phyloP scores from a whole-genome alignment of 768 basidiomycete species.

The Lanmaoa rubissima region DNA sequence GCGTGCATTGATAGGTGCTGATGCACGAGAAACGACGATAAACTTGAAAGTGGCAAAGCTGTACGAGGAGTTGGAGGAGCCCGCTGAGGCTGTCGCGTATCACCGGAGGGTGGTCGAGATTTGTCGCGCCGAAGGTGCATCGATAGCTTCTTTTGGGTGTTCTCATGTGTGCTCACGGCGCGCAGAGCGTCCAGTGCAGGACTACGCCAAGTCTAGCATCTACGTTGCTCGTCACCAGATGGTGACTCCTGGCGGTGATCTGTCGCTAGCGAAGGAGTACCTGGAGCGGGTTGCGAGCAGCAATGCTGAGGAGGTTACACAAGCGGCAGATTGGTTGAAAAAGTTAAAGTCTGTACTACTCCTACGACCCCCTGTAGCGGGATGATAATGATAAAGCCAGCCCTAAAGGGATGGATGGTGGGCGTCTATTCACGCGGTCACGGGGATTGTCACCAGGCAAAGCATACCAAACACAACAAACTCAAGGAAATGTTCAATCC shows the following conservation, averaged over 20 bases:
- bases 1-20: conserved; percentile 81
- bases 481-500: conserved; percentile 33
- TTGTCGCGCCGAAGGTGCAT: conserved; percentile 46
- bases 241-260: conserved; percentile 56
- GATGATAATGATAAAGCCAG: conserved; percentile 17
- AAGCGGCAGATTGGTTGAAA: conserved; percentile 71
- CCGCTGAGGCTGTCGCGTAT: conserved; percentile 67
- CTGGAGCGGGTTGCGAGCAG: conserved; percentile 71
- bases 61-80: conserved; percentile 64
- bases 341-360: conserved; percentile 41
- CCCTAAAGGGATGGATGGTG: conserved; percentile 28
- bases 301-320: conserved; percentile 79
- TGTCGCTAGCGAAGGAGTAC: conserved; percentile 69
- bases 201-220: conserved; percentile 82
- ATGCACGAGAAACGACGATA: conserved; percentile 71
- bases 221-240: conserved; percentile 82
- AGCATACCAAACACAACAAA: conserved; percentile 39
- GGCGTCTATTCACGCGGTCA: conserved; percentile 36
- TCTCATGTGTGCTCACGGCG: conserved; percentile 13
- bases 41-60: conserved; percentile 74
- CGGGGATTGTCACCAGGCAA: conserved; percentile 35
- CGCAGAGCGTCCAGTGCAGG: conserved; percentile 62
- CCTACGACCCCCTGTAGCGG: conserved; percentile 13
- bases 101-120: conserved; percentile 80
- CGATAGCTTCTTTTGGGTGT: conserved; percentile 6